phyloP scores from a whole-genome alignment of 2,329 filamentous ascomycete genomes.

The Chaetomium sp. region DNA sequence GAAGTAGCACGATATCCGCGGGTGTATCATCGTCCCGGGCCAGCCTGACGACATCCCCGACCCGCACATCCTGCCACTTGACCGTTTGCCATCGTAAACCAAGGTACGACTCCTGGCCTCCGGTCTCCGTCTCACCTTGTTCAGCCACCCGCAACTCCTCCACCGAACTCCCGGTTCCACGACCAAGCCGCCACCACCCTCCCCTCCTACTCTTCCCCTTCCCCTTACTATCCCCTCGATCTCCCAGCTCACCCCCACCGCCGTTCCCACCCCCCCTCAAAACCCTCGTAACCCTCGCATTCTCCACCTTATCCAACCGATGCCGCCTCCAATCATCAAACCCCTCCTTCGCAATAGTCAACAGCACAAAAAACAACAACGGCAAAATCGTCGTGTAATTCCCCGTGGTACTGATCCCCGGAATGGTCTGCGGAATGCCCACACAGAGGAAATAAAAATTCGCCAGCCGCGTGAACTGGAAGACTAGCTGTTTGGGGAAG shows the following conservation, averaged over 20 bases:
- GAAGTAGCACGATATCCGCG: slow-evolving; percentile 69
- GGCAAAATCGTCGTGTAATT: slow-evolving; percentile 84
- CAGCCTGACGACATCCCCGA: slow-evolving; percentile 73
- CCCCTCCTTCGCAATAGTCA: slow-evolving; percentile 88
- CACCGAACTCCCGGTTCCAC: too few species aligned
- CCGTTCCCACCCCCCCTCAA: slow-evolving; percentile 41
- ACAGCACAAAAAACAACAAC: slow-evolving; percentile 69
- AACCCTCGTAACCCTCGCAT: slow-evolving; percentile 31
- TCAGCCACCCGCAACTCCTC: not conserved
- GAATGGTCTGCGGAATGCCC: slow-evolving; percentile 82
- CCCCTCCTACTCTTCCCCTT: not conserved
- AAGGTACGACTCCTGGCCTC: not conserved
- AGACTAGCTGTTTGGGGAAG: slow-evolving; percentile 77
- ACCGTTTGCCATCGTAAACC: slow-evolving; percentile 53
- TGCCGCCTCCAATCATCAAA: slow-evolving; percentile 84
- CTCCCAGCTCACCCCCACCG: slow-evolving; percentile 13
- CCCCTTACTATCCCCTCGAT: not conserved
- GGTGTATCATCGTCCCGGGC: slow-evolving; percentile 68
- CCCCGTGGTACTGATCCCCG: slow-evolving; percentile 85
- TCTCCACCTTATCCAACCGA: slow-evolving; percentile 77
- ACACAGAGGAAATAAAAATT: slow-evolving; percentile 94
- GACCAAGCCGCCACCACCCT: slow-evolving; percentile 15
- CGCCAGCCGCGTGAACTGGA: slow-evolving; percentile 87
- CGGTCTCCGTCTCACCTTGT: not conserved
- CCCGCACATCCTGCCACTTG: slow-evolving; percentile 71